Base-by-base conservation (phyloP, 2,329 filamentous ascomycete genomes). In the Blastomyces gilchristii region DNA sequence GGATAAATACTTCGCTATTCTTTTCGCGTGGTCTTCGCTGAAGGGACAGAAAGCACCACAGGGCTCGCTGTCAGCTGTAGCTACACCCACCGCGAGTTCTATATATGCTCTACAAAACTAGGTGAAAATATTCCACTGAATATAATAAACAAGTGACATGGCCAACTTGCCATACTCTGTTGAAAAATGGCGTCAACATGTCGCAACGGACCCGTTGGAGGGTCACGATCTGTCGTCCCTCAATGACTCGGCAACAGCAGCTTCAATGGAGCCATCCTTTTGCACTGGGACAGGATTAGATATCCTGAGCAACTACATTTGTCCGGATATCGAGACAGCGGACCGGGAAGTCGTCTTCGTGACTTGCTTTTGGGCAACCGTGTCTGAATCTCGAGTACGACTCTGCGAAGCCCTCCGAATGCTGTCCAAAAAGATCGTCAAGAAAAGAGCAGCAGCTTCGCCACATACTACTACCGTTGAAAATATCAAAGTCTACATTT, bases 291-390 rank as follows among this genome's bases (percentile, higher is more conserved):
- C 50, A 57, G 60, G 60, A 7, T 41, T 14, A 4, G 22, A 28
- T 22, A 25, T 62, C 18, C 39, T 62, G 25, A 43, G 11, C 5
- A 22, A 31, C 31, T 59, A 54, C 52, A 54, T 62, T 22, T 52
- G 37, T 16, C 60, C 60, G 12, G 60, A 62, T 11, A 31, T 92
- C 3, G 75, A 83, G 4, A 71, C 76, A 0, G 86, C 89, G 2
- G 77, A 81, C 45, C 75, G 80, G 58, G 89, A 91, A 69, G 77
- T 92, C 37, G 83, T 91, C 64, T 80, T 94, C 52, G 87, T 91
- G 7, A 93, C 90, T 9, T 93, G 90, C 74, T 94, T 92, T 75
- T 92, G 89, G 89, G 86, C 89, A 0, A 49, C 6, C 14, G 77
- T 78, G 0, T 92, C 89, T 0, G 74, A 80, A 1, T 87, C 85